Evolutionary conservation across 495 filamentous ascomycete species (phyloP).

Genomic region (Hypoxylon perforatum): DNA sequence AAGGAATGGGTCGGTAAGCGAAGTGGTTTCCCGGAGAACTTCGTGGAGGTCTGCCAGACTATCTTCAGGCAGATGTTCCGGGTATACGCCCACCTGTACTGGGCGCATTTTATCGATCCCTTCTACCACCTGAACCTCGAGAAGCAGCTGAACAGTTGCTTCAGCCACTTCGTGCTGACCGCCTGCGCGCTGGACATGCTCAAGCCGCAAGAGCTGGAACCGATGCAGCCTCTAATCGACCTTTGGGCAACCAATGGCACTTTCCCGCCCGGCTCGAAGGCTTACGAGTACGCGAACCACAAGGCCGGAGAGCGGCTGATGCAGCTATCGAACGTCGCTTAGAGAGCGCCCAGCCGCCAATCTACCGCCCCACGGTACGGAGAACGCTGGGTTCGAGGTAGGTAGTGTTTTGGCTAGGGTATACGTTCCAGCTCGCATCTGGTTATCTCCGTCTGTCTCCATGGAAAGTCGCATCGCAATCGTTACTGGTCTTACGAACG

Average conservation of each 20-base stretch:
- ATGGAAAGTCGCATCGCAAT: neutral
- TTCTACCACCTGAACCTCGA: constrained; percentile 86
- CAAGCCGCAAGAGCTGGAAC: constrained; percentile 85
- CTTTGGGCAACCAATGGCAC: constrained; percentile 87
- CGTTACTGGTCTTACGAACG: neutral
- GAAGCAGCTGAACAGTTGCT: constrained; percentile 93
- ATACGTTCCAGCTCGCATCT: too few species aligned
- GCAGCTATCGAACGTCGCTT: constrained; percentile 50
- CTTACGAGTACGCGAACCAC: constrained; percentile 66
- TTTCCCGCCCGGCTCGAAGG: constrained; percentile 76
- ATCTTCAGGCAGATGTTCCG: constrained; percentile 98
- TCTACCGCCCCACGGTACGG: constrained; percentile 1
- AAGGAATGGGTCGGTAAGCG: constrained; percentile 85
- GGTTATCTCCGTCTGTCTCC: neutral
- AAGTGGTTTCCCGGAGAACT: constrained; percentile 87
- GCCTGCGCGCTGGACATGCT: constrained; percentile 86
- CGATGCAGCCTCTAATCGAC: constrained; percentile 92
- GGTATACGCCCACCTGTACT: constrained; percentile 91
- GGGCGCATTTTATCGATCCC: constrained; percentile 82
- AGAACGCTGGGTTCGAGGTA: too few species aligned
- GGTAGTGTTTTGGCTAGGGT: constrained; percentile 1
- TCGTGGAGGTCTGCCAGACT: constrained; percentile 85
- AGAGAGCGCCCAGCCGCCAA: constrained; percentile 10
- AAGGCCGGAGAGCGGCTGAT: constrained; percentile 55
- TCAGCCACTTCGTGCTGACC: constrained; percentile 91